phyloP scores from a whole-genome alignment of 164 flowering plant species.

The Chloranthus sessilifolius region DNA sequence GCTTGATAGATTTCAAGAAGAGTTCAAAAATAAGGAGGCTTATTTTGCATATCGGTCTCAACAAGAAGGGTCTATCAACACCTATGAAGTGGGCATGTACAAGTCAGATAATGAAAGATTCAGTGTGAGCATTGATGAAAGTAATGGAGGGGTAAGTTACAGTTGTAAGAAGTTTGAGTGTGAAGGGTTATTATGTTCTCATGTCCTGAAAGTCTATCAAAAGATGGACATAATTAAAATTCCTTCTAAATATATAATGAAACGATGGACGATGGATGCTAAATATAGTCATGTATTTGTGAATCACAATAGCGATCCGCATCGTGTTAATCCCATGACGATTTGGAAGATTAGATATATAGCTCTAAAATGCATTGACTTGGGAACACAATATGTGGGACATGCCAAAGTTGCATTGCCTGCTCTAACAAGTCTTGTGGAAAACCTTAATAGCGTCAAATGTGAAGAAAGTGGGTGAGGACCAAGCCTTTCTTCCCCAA shows the following conservation, averaged over 20 bases:
- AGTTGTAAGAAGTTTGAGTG: slow-evolving; percentile 48
- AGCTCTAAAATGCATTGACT: no score
- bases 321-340: no score
- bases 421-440: no score
- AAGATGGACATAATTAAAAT: slow-evolving; percentile 45
- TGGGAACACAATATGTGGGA: no score
- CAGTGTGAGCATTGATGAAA: slow-evolving; percentile 52
- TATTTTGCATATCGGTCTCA: slow-evolving; percentile 6
- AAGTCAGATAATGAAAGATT: slow-evolving; percentile 27
- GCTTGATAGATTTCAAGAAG: slow-evolving; percentile 37
- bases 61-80: slow-evolving; percentile 51
- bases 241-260: slow-evolving; percentile 46
- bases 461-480: no score
- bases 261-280: slow-evolving; percentile 65
- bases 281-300: no score
- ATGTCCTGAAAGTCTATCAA: slow-evolving; percentile 43
- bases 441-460: no score
- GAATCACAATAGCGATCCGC: no score
- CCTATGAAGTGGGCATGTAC: slow-evolving; percentile 23
- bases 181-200: slow-evolving; percentile 54
- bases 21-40: slow-evolving; percentile 23
- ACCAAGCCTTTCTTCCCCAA: no score
- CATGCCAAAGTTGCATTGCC: no score
- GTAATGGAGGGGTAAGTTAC: slow-evolving; percentile 45
- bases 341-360: no score